Evolutionary conservation across 2,329 filamentous ascomycete species (phyloP).

Genomic region (Fusarium falciforme): DNA sequence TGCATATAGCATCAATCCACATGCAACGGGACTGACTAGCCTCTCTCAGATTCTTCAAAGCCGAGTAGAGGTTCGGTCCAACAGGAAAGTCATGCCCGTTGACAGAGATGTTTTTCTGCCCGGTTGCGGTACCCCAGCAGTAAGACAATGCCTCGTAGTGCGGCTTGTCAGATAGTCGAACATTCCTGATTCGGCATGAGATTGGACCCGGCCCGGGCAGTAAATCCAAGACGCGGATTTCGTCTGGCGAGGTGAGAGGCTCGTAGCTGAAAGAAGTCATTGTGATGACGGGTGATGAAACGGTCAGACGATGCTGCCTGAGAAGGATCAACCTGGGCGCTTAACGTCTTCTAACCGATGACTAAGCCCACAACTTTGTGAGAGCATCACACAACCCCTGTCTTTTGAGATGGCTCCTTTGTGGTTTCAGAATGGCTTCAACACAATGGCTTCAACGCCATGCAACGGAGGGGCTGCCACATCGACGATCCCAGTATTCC

Average conservation of each 20-base stretch:
- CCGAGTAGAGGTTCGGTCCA: not conserved
- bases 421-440: not conserved
- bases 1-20: not conserved
- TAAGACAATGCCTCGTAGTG: conserved; percentile 12
- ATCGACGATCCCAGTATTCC: not conserved
- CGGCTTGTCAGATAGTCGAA: not conserved
- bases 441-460: not conserved
- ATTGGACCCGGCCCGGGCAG: not conserved
- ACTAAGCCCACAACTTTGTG: not conserved
- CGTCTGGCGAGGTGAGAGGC: not conserved
- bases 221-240: not conserved
- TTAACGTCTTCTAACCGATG: not conserved
- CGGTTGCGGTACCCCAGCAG: conserved; percentile 1
- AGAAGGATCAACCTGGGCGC: not conserved
- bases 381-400: not conserved
- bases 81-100: not conserved
- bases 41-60: not conserved
- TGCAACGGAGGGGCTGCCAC: not conserved
- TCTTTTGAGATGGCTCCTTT: not conserved
- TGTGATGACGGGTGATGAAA: not conserved
- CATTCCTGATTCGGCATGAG: not conserved
- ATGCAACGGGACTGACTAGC: not conserved
- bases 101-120: not conserved
- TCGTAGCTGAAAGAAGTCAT: not conserved
- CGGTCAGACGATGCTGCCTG: not conserved